A percentile compares a stretch with the other conserved stretches of the same genome.
phyloP scores from a whole-genome alignment of 1,284 basidiomycete genomes.

The Cutaneotrichosporon cavernicola region DNA sequence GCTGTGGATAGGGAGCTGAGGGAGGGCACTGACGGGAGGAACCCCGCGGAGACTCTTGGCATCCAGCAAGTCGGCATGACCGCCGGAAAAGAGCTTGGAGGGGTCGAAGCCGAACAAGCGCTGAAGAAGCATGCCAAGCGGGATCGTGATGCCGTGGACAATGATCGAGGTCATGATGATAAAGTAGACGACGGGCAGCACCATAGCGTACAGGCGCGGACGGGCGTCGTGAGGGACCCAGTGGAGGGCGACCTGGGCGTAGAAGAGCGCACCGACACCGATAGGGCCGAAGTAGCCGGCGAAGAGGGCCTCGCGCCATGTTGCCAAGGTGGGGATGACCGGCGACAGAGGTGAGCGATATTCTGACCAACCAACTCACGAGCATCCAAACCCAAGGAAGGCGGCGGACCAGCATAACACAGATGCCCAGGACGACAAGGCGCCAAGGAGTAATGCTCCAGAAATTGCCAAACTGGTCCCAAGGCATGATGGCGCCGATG shows the following conservation, averaged over 20 bases:
- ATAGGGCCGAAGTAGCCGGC: constrained; percentile 53
- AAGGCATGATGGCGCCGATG: constrained; percentile 91
- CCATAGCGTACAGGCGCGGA: constrained; percentile 48
- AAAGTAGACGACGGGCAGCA: constrained; percentile 58
- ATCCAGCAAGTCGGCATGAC: not conserved
- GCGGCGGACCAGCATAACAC: constrained; percentile 72
- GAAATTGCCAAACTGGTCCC: constrained; percentile 47
- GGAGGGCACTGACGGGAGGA: not conserved
- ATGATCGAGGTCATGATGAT: constrained; percentile 57
- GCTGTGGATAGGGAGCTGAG: not conserved
- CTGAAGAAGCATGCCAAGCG: constrained; percentile 39
- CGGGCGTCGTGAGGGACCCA: constrained; percentile 52
- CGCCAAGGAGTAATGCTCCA: constrained; percentile 71
- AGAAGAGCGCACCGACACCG: constrained; percentile 57
- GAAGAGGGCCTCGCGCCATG: constrained; percentile 47
- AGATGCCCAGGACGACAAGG: constrained; percentile 73
- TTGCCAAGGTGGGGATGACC: constrained; percentile 46
- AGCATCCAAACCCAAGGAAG: constrained; percentile 74
- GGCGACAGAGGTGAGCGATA: constrained; percentile 27
- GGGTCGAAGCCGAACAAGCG: not conserved
- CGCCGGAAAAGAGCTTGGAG: not conserved
- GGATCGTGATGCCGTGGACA: constrained; percentile 55
- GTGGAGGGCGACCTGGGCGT: constrained; percentile 56
- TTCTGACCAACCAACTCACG: constrained; percentile 34
- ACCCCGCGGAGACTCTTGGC: not conserved